Percentiles rank a stretch among this genome's conserved stretches.
These are phyloP conservation scores for Penicillium atrosanguineum DNA, from an alignment of 495 filamentous ascomycete genomes.

Conservation along the genomic window DNA sequence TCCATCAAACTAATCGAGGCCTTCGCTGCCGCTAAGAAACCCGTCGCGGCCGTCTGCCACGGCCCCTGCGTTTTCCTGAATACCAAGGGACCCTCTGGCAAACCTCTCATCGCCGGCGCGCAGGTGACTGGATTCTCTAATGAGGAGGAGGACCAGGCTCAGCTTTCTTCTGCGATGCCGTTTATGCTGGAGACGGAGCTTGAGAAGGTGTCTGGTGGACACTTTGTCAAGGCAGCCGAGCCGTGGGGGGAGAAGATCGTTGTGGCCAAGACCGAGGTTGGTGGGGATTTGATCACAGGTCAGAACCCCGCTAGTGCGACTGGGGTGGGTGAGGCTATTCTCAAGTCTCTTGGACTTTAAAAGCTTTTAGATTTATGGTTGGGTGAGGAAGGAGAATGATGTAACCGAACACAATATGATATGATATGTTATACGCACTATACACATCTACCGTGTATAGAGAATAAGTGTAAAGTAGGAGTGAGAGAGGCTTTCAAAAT, in stretches of 20 bases:
- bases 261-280: slow-evolving; percentile 41
- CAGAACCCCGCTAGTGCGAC: slow-evolving; percentile 71
- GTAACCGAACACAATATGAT: background rate
- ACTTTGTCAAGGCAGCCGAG: slow-evolving; percentile 57
- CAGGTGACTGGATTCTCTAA: slow-evolving; percentile 68
- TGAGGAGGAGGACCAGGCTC: slow-evolving; percentile 57
- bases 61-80: slow-evolving; percentile 61
- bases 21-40: slow-evolving; percentile 59
- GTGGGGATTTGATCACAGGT: slow-evolving; percentile 63
- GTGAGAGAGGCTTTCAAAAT: slow-evolving; percentile 2
- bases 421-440: background rate
- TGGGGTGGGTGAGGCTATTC: slow-evolving; percentile 52
- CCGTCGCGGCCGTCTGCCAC: slow-evolving; percentile 68
- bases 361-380: background rate
- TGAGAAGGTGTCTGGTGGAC: slow-evolving; percentile 44
- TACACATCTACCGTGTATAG: background rate
- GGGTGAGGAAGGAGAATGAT: background rate
- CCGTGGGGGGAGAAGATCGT: slow-evolving; percentile 60
- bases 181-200: slow-evolving; percentile 64
- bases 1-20: slow-evolving; percentile 57
- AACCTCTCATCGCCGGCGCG: slow-evolving; percentile 52
- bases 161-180: slow-evolving; percentile 52
- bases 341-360: slow-evolving; percentile 36
- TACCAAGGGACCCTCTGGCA: slow-evolving; percentile 50
- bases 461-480: background rate